These are phyloP conservation scores for Aspergillus brasiliensis DNA, from an alignment of 2,329 filamentous ascomycete genomes.

Conservation along the genomic window DNA sequence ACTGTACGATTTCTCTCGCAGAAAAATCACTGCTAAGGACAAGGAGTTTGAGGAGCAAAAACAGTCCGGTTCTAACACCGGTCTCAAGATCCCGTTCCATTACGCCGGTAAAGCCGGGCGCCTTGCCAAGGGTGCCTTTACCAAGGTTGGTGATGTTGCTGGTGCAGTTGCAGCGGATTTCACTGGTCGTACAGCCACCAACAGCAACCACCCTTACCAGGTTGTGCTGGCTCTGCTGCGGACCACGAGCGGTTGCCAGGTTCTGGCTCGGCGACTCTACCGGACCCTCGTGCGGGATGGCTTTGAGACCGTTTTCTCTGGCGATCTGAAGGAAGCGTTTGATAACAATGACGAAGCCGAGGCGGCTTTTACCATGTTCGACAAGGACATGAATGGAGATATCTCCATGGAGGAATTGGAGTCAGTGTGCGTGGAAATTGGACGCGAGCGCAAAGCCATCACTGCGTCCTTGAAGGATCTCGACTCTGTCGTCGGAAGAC, in stretches of 20 bases:
- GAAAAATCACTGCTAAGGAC: constrained; percentile 69
- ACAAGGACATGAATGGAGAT: constrained; percentile 95
- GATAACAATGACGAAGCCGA: constrained; percentile 82
- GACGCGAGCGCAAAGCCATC: constrained; percentile 91
- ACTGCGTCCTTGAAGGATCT: constrained; percentile 92
- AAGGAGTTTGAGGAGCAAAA: constrained; percentile 70
- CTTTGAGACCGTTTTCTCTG: constrained; percentile 73
- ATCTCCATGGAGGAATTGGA: constrained; percentile 95
- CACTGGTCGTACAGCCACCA: constrained; percentile 70
- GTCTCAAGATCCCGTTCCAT: constrained; percentile 72
- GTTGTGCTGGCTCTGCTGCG: constrained; percentile 78
- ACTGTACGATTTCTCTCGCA: constrained; percentile 65
- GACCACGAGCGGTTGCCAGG: constrained; percentile 73
- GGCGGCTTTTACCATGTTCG: constrained; percentile 87
- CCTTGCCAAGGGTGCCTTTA: constrained; percentile 73
- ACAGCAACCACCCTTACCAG: constrained; percentile 77
- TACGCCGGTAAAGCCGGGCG: constrained; percentile 69
- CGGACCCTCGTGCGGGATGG: constrained; percentile 78
- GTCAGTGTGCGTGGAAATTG: constrained; percentile 89
- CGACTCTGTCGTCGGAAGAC: constrained; percentile 87
- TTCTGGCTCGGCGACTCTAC: constrained; percentile 83
- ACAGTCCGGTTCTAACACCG: constrained; percentile 52
- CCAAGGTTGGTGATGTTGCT: constrained; percentile 81
- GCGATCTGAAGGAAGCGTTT: constrained; percentile 79
- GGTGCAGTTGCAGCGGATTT: constrained; percentile 88